Evolutionary conservation across 2,329 filamentous ascomycete genomes (phyloP), one percentile per base, ranked within the genome.

Genomic region (Trichoderma gracile): DNA sequence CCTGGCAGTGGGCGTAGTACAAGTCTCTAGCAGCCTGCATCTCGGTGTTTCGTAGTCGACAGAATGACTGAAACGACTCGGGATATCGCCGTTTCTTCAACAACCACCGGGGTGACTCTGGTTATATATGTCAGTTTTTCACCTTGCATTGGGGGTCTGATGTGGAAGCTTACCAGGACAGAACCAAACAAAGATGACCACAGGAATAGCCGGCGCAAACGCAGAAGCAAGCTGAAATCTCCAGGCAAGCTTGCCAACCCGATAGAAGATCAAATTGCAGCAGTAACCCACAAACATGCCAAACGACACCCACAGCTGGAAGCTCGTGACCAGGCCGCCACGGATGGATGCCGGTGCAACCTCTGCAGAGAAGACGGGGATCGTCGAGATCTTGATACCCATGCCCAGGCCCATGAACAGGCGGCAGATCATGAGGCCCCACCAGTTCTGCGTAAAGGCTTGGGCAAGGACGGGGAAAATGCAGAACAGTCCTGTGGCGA

Each of bases 281-380:
- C 80, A 83, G 66, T 83, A 86, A 10, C 88, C 88, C n/a, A 89
- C 75, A 74, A 89, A 86, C 68, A 89, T 89, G 42, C 85, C 85
- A 70, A 71, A 64, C 21, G 68, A 69, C 53, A 80, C 80, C 80
- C 80, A 85, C 9, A 84, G 70, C 69, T 84, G 81, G 76, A 80
- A 84, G 0, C 75, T 78, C 72, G 81, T 83, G 19, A 83, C 81
- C 2, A 84, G 69, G 0, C 78, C 80, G 3, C 82, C 82, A 9
- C 82, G 78, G 63, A 84, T 82, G 6, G 73, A 72, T 0, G 80
- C 77, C 0, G 82, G 82, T 0, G 80, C 74, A 65, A 79, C 80
- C 65, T 85, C 82, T 7, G 82, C 81, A 0, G 81, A 80, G 67
- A 79, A 84, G n/a, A 85, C 78, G 0, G 82, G 82, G 0, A 84